phyloP scores from a whole-genome alignment of 345 rosid species.

The Citrus mangshanensis region DNA sequence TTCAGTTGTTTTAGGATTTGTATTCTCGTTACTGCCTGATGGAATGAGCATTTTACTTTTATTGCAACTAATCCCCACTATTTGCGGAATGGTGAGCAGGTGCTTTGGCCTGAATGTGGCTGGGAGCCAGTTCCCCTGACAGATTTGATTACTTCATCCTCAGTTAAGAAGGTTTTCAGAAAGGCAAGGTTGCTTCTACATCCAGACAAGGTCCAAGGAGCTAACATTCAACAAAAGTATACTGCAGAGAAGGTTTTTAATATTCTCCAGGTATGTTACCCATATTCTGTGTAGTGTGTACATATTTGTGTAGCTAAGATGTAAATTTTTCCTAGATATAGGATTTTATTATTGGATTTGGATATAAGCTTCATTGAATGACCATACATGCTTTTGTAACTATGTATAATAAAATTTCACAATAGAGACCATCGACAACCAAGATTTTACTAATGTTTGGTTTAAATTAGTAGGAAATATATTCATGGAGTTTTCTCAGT shows the following conservation, averaged over 20 bases:
- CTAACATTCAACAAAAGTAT: constrained; percentile 79
- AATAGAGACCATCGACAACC: background rate
- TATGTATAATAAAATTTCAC: background rate
- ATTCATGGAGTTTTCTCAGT: background rate
- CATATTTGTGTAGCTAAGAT: background rate
- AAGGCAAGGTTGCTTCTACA: constrained; percentile 82
- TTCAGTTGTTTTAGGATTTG: background rate
- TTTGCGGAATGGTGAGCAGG: constrained; percentile 45
- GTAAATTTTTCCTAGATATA: background rate
- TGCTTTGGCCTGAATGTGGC: constrained; percentile 89
- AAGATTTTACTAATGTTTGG: background rate
- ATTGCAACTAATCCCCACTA: constrained; percentile 1
- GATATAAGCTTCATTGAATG: background rate
- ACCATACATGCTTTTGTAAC: background rate
- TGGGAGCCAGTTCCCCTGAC: constrained; percentile 83
- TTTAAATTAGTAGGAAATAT: background rate
- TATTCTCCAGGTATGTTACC: constrained; percentile 71
- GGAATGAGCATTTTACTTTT: background rate
- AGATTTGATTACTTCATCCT: constrained; percentile 77
- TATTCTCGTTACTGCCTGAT: background rate
- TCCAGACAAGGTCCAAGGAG: constrained; percentile 99
- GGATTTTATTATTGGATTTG: background rate
- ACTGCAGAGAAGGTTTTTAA: constrained; percentile 95
- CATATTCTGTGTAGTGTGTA: background rate
- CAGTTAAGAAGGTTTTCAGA: constrained; percentile 86